Percentiles rank a stretch among this genome's conserved stretches.
phyloP scores from a whole-genome alignment of 805 yeast species.

The Teunomyces lycoperdinae region DNA sequence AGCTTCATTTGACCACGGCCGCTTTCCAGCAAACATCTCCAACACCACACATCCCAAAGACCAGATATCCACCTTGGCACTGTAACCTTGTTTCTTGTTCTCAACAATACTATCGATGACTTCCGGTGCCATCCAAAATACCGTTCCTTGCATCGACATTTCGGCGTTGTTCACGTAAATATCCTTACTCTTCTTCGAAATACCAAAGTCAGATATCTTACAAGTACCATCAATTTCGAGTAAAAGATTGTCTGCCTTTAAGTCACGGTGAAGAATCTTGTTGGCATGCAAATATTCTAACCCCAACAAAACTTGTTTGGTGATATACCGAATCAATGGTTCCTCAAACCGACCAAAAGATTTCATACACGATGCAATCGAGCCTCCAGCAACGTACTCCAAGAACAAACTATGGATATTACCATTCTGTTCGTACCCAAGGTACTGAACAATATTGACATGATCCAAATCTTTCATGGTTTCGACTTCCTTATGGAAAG shows the following conservation, averaged over 20 bases:
- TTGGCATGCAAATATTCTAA: conserved; percentile 81
- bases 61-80: conserved; percentile 98
- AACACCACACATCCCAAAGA: conserved; percentile 94
- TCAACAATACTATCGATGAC: conserved; percentile 82
- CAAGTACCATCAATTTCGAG: conserved; percentile 90
- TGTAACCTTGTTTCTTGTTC: conserved; percentile 80
- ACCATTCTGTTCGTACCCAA: conserved; percentile 82
- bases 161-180: conserved; percentile 89
- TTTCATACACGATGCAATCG: conserved; percentile 82
- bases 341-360: conserved; percentile 86
- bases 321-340: conserved; percentile 64
- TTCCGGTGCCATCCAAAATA: conserved; percentile 99
- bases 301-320: conserved; percentile 79
- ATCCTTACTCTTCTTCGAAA: conserved; percentile 72
- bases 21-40: conserved; percentile 95
- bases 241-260: conserved; percentile 89
- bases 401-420: conserved; percentile 80
- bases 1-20: conserved; percentile 97
- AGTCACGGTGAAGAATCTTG: conserved; percentile 89
- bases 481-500: conserved; percentile 85
- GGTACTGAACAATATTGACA: conserved; percentile 88
- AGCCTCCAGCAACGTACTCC: conserved; percentile 98
- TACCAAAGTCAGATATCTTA: conserved; percentile 95
- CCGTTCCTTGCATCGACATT: conserved; percentile 98
- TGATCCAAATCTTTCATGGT: conserved; percentile 94